Conservation (phyloP, 345 rosid species). For the Boechera retrofracta region DNA sequence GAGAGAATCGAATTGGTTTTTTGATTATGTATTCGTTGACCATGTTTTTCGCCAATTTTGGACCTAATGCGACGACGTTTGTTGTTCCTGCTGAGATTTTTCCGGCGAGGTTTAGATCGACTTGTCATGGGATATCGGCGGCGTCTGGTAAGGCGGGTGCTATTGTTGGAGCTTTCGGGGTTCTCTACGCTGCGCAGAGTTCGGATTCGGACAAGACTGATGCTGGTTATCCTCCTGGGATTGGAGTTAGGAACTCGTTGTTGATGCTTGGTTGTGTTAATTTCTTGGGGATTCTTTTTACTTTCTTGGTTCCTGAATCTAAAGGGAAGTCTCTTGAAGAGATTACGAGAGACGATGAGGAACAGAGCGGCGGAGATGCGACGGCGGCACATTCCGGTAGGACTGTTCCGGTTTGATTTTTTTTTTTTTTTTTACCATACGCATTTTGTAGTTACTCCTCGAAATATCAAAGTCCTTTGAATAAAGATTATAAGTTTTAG, state of each 20-base stretch:
- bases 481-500: no score
- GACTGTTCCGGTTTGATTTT: no score
- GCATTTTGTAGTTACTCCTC: no score
- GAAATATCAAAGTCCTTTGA: no score
- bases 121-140: conserved; percentile 70
- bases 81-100: conserved; percentile 70
- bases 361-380: no score
- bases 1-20: conserved; percentile 54
- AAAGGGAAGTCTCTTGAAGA: no score
- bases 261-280: no score
- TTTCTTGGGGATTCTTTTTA: no score
- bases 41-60: conserved; percentile 69
- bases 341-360: no score
- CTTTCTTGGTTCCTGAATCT: no score
- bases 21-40: conserved; percentile 60
- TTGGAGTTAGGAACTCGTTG: conserved; percentile 31
- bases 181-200: conserved; percentile 68
- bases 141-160: conserved; percentile 74
- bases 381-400: no score
- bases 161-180: conserved; percentile 60
- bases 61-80: conserved; percentile 75
- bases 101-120: conserved; percentile 64
- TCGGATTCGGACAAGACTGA: conserved; percentile 50
- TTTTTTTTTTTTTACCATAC: no score
- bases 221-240: conserved; percentile 50